Conservation (phyloP, 2,329 filamentous ascomycete species). For the Aspergillus fructus region DNA sequence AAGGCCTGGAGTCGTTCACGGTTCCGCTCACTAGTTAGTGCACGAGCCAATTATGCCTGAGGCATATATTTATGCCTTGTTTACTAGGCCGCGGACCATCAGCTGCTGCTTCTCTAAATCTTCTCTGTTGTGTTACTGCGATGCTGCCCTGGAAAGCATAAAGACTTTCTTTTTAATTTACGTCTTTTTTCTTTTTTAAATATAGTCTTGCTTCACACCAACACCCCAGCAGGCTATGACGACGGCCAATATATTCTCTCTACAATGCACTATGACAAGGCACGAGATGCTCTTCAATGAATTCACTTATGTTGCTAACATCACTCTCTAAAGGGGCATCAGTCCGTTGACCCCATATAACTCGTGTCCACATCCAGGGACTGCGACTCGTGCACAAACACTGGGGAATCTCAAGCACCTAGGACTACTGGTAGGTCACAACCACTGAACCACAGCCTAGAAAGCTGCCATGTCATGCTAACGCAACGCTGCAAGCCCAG, state of each 20-base stretch:
- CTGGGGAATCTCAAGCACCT: too few species aligned
- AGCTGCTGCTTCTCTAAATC: not conserved
- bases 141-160: not conserved
- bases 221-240: not conserved
- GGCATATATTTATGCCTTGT: not conserved
- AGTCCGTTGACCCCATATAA: not conserved
- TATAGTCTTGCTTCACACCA: not conserved
- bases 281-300: too few species aligned
- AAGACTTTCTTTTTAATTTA: not conserved
- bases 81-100: not conserved
- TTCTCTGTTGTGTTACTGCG: not conserved
- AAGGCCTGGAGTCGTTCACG: slow-evolving; percentile 12
- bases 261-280: not conserved
- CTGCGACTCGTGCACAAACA: too few species aligned
- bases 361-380: too few species aligned
- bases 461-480: not conserved
- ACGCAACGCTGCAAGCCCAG: not conserved
- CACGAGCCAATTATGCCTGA: slow-evolving; percentile 25
- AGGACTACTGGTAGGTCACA: too few species aligned
- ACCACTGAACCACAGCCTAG: not conserved
- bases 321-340: not conserved
- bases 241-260: not conserved
- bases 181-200: not conserved
- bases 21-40: slow-evolving; percentile 6
- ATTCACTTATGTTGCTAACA: not conserved